These are phyloP conservation scores for Pyricularia pennisetigena DNA, from an alignment of 2,329 filamentous ascomycete genomes.

Conservation along the genomic window DNA sequence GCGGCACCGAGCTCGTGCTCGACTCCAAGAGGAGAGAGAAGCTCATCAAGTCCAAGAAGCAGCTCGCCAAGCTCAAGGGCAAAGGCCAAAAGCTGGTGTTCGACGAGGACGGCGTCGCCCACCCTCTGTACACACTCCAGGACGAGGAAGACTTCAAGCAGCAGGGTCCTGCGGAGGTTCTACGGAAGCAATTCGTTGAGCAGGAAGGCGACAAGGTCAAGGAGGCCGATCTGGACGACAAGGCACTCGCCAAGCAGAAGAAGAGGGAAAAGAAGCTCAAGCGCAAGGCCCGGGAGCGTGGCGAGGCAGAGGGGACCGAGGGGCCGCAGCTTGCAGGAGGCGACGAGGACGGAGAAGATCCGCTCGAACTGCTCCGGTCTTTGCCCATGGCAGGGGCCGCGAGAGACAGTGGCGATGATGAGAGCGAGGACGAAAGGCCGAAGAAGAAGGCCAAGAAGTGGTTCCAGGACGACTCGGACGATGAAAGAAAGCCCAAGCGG, in stretches of 20 bases:
- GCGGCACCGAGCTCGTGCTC: constrained; percentile 62
- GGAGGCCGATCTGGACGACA: constrained; percentile 73
- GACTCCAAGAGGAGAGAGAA: constrained; percentile 96
- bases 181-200: constrained; percentile 69
- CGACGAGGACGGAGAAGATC: constrained; percentile 31
- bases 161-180: constrained; percentile 65
- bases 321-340: constrained; percentile 13
- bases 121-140: constrained; percentile 80
- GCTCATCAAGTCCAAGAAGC: constrained; percentile 90
- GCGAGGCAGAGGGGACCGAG: constrained; percentile 14
- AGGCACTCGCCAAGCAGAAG: constrained; percentile 69
- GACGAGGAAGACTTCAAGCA: constrained; percentile 71
- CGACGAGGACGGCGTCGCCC: constrained; percentile 82
- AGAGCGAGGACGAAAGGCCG: constrained; percentile 29
- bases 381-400: constrained; percentile 36
- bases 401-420: constrained; percentile 19
- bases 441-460: constrained; percentile 66
- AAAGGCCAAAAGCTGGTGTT: constrained; percentile 79
- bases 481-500: constrained; percentile 32
- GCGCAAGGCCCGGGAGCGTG: constrained; percentile 54
- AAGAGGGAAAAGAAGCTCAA: constrained; percentile 66
- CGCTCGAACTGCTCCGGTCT: constrained; percentile 47
- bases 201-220: constrained; percentile 62
- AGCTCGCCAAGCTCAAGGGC: constrained; percentile 82
- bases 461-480: constrained; percentile 60